Evolutionary conservation across 176 grass and related monocot genomes (phyloP).

Genomic region (Avena atlantica): DNA sequence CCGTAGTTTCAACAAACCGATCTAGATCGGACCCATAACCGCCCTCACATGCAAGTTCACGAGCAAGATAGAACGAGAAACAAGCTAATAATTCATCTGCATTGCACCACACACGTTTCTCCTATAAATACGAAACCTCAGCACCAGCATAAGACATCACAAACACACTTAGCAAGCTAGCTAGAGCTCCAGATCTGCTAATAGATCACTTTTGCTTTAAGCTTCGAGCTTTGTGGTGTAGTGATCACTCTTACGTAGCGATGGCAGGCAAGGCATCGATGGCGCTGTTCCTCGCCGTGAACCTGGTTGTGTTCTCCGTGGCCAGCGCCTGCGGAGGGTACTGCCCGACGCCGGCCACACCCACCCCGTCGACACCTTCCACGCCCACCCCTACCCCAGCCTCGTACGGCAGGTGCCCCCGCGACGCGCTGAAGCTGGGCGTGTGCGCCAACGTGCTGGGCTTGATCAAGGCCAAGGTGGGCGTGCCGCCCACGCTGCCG

Average conservation of each 20-base stretch:
- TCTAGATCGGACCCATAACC: constrained; percentile 27
- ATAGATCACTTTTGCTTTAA: not conserved
- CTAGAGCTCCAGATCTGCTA: not conserved
- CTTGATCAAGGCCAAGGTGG: constrained; percentile 50
- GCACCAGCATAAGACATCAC: not conserved
- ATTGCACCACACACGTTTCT: not conserved
- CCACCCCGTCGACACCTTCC: constrained; percentile 1
- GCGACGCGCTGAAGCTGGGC: constrained; percentile 56
- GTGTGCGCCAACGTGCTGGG: constrained; percentile 48
- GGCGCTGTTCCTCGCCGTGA: too few species aligned
- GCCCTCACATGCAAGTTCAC: constrained; percentile 9
- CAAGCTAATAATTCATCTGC: not conserved
- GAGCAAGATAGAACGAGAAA: not conserved
- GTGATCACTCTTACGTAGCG: too few species aligned
- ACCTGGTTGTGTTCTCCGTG: too few species aligned
- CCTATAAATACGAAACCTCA: not conserved
- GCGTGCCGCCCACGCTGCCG: constrained; percentile 42
- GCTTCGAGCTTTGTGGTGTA: not conserved
- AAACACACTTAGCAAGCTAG: not conserved
- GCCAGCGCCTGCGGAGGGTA: too few species aligned
- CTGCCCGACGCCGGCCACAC: not conserved
- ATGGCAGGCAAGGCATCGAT: too few species aligned
- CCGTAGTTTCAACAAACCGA: not conserved
- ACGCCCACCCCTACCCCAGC: not conserved
- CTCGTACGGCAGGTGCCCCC: constrained; percentile 46